A percentile compares a stretch with the other conserved stretches of the same genome.
These are phyloP conservation scores for Mycena indigotica DNA, from an alignment of 768 basidiomycete genomes.

Conservation along the genomic window DNA sequence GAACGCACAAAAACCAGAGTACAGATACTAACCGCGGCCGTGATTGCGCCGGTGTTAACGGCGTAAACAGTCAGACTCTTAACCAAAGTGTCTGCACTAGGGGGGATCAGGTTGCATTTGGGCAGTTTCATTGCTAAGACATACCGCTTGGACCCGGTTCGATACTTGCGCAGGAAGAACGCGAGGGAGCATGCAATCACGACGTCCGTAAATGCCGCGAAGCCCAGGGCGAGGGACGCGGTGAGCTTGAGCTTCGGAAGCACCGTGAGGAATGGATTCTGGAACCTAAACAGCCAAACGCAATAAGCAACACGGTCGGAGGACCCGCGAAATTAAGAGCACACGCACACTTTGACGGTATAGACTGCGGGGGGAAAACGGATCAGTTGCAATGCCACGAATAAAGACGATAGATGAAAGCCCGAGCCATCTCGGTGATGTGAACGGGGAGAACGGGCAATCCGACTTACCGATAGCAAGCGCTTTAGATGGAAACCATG, in stretches of 20 bases:
- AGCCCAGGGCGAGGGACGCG: constrained; percentile 50
- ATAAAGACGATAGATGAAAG: not conserved
- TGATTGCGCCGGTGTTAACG: constrained; percentile 54
- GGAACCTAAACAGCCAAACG: no score
- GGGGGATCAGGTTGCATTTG: not conserved
- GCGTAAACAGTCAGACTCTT: constrained; percentile 60
- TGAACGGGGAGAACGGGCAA: not conserved
- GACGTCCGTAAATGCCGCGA: constrained; percentile 54
- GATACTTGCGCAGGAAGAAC: constrained; percentile 55
- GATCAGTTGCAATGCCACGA: not conserved
- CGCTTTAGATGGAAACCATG: constrained; percentile 23
- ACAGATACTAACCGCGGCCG: constrained; percentile 46
- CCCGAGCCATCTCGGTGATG: not conserved
- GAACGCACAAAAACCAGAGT: constrained; percentile 39
- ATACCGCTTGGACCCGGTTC: constrained; percentile 49
- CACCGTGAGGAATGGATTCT: constrained; percentile 34
- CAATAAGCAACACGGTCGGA: no score
- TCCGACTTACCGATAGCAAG: constrained; percentile 41
- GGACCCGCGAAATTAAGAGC: no score
- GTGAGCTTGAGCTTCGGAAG: constrained; percentile 42
- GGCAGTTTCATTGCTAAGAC: no score
- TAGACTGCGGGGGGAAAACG: constrained; percentile 36
- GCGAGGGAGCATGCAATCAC: constrained; percentile 53
- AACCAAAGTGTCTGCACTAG: constrained; percentile 59
- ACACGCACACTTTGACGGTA: constrained; percentile 47